Percentiles rank a stretch among this genome's conserved stretches.
Conservation (phyloP, 2,329 filamentous ascomycete genomes). For the Ramularia endophylla region DNA sequence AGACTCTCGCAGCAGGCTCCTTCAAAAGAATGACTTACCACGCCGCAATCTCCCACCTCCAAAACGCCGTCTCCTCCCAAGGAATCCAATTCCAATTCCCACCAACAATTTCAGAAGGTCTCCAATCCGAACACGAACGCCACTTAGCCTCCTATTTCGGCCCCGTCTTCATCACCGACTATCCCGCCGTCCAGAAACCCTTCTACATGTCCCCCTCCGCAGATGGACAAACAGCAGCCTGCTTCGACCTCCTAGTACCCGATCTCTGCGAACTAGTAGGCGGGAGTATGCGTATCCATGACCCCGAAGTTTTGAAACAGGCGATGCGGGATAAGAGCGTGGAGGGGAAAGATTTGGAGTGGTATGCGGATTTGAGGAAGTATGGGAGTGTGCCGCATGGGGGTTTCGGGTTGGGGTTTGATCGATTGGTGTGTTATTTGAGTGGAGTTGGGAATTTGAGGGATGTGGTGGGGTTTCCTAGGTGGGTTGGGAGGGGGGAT, state of each 20-base stretch:
- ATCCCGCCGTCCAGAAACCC: constrained; percentile 81
- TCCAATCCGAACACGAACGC: constrained; percentile 90
- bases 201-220: constrained; percentile 73
- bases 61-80: constrained; percentile 39
- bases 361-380: constrained; percentile 82
- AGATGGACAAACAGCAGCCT: constrained; percentile 61
- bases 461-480: constrained; percentile 80
- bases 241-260: constrained; percentile 84
- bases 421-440: constrained; percentile 78
- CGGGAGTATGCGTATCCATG: constrained; percentile 83
- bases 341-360: constrained; percentile 50
- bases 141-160: constrained; percentile 67
- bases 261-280: constrained; percentile 82
- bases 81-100: constrained; percentile 57
- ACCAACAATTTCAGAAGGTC: constrained; percentile 64
- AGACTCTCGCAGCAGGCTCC: constrained; percentile 59
- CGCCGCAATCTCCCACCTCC: constrained; percentile 65
- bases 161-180: constrained; percentile 89
- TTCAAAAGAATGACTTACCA: constrained; percentile 85
- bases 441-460: constrained; percentile 75
- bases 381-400: constrained; percentile 92
- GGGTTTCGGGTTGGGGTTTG: constrained; percentile 85
- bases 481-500: constrained; percentile 52
- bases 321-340: constrained; percentile 68
- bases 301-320: constrained; percentile 58